Conservation (phyloP, 768 basidiomycete species). For the Lentinula aciculospora region DNA sequence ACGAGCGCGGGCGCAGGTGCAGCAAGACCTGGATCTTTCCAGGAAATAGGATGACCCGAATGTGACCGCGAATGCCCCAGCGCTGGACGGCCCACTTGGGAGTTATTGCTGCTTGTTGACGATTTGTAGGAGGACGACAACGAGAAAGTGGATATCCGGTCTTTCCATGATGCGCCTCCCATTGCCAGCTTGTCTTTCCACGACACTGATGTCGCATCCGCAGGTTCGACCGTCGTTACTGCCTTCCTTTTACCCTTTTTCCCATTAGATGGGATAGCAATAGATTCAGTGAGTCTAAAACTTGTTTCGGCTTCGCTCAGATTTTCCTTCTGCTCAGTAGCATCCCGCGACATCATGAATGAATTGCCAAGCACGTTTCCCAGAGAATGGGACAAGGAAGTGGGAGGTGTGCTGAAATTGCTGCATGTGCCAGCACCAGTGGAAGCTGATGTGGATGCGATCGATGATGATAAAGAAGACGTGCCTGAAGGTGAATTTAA, state of each 20-base stretch:
- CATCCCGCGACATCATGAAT: slow-evolving; percentile 23
- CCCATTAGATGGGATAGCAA: slow-evolving; percentile 24
- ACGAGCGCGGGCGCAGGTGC: slow-evolving; percentile 49
- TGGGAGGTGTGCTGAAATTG: slow-evolving; percentile 51
- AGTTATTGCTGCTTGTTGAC: slow-evolving; percentile 24
- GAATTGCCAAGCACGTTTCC: slow-evolving; percentile 29
- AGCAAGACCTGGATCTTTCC: slow-evolving; percentile 49
- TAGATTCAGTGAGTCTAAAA: not conserved
- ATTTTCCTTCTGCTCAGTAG: not conserved
- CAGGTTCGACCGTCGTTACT: not conserved
- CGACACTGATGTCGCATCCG: not conserved
- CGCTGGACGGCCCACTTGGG: slow-evolving; percentile 21
- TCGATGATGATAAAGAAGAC: slow-evolving; percentile 50
- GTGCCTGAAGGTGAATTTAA: slow-evolving; percentile 31
- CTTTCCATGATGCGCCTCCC: slow-evolving; percentile 26
- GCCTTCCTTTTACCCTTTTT: slow-evolving; percentile 31
- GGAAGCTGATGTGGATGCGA: slow-evolving; percentile 33
- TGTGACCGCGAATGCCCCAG: slow-evolving; percentile 30
- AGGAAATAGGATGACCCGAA: slow-evolving; percentile 33
- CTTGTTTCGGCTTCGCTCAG: not conserved
- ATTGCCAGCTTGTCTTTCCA: slow-evolving; percentile 7
- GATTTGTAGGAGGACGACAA: slow-evolving; percentile 33
- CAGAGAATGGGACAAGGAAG: slow-evolving; percentile 45
- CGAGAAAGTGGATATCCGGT: slow-evolving; percentile 25
- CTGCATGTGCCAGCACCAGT: slow-evolving; percentile 32